phyloP scores from a whole-genome alignment of 805 yeast genomes.

The Brettanomyces sp. region DNA sequence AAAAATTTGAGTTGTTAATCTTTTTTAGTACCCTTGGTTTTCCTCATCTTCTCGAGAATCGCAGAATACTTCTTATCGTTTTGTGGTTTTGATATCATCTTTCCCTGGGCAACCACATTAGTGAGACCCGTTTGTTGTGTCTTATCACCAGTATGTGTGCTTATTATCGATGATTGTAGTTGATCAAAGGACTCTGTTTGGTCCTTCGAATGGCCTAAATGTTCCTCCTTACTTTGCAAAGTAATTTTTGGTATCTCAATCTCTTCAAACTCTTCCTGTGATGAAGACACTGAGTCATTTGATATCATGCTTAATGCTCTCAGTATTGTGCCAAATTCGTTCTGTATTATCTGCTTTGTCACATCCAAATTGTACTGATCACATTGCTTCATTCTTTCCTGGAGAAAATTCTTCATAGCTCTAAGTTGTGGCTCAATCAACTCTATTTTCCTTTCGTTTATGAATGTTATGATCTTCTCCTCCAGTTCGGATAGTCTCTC shows the following conservation, averaged over 20 bases:
- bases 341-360: conserved; percentile 11
- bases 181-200: neutral
- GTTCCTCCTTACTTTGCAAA: conserved; percentile 6
- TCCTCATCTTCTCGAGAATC: conserved; percentile 9
- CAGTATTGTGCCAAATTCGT: conserved; percentile 18
- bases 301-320: conserved; percentile 15
- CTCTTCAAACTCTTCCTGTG: neutral
- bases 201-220: neutral
- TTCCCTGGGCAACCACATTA: neutral
- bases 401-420: conserved; percentile 6
- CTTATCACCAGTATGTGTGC: neutral
- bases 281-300: neutral
- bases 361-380: conserved; percentile 7
- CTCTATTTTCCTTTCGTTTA: conserved; percentile 10
- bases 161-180: conserved; percentile 4
- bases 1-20: conserved; percentile 9
- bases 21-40: conserved; percentile 21
- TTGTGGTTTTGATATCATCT: neutral
- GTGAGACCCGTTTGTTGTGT: neutral
- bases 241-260: neutral
- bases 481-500: conserved; percentile 17
- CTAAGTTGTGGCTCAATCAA: conserved; percentile 8
- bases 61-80: conserved; percentile 3
- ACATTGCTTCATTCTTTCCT: conserved; percentile 9
- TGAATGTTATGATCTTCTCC: conserved; percentile 9